Conservation (phyloP, 2,329 filamentous ascomycete genomes). For the Xylaria sp. region DNA sequence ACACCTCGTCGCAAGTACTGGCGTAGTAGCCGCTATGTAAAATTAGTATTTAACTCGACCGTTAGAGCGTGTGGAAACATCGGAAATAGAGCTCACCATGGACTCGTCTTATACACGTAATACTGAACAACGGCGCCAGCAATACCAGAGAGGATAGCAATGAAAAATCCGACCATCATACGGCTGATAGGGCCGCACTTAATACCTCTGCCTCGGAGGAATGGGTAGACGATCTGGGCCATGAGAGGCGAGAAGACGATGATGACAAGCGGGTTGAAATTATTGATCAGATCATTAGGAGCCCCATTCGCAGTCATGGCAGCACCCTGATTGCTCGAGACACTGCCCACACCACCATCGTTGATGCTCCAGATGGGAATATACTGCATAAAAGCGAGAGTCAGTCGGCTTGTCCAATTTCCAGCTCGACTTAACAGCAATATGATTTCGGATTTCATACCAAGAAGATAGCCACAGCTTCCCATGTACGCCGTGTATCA, state of each 20-base stretch:
- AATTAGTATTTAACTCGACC: background rate
- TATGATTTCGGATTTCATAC: background rate
- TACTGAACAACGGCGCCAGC: background rate
- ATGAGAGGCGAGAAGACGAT: background rate
- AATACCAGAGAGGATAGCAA: background rate
- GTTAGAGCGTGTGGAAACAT: background rate
- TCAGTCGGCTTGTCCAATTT: background rate
- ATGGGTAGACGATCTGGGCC: background rate
- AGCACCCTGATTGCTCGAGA: background rate
- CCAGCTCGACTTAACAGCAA: background rate
- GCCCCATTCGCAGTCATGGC: background rate
- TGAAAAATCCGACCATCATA: background rate
- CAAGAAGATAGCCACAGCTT: background rate
- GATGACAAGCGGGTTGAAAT: background rate
- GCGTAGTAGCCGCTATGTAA: background rate
- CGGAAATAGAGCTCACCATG: background rate
- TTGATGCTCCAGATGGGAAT: background rate
- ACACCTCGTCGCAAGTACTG: background rate
- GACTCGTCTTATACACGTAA: background rate
- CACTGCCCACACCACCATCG: background rate
- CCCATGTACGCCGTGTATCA: slow-evolving; percentile 1
- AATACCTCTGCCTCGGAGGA: background rate
- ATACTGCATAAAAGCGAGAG: background rate
- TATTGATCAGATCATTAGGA: background rate
- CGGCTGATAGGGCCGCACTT: background rate